Conservation (phyloP, 208 protist genomes). For the Wallacemonas sp. region DNA sequence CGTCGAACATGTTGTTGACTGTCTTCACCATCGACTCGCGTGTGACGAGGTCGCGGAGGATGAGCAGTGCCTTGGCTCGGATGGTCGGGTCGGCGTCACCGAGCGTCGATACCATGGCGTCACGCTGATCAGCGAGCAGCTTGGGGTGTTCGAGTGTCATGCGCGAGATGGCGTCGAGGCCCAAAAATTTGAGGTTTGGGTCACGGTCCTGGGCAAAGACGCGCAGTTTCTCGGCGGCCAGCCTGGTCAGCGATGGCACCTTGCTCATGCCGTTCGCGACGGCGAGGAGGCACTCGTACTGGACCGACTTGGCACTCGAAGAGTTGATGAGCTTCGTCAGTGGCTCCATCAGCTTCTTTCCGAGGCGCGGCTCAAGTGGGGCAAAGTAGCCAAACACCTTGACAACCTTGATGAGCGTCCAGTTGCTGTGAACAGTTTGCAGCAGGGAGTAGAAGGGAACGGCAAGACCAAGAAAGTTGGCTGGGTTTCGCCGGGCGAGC, state of each 20-base stretch:
- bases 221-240: slow-evolving; percentile 94
- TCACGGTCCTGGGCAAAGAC: slow-evolving; percentile 96
- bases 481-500: slow-evolving; percentile 97
- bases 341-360: slow-evolving; percentile 98
- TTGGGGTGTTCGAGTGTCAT: slow-evolving; percentile 92
- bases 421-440: slow-evolving; percentile 95
- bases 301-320: slow-evolving; percentile 94
- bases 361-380: slow-evolving; percentile 95
- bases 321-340: slow-evolving; percentile 95
- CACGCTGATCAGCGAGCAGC: slow-evolving; percentile 88
- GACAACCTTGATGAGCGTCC: slow-evolving; percentile 99
- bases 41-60: slow-evolving; percentile 91
- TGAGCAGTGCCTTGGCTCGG: slow-evolving; percentile 91
- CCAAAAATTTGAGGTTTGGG: slow-evolving; percentile 99
- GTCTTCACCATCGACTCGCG: slow-evolving; percentile 91
- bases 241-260: slow-evolving; percentile 78
- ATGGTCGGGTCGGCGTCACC: slow-evolving; percentile 97
- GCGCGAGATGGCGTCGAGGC: slow-evolving; percentile 93
- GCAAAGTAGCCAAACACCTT: slow-evolving; percentile 97
- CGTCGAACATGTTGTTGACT: slow-evolving; percentile 75
- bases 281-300: slow-evolving; percentile 98
- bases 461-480: slow-evolving; percentile 97
- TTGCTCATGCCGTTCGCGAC: slow-evolving; percentile 89
- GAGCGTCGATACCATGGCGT: slow-evolving; percentile 93
- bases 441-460: slow-evolving; percentile 97